Percentiles rank a stretch among this genome's conserved stretches.
Evolutionary conservation across 441 rosid genomes (phyloP).

Genomic region (Euphorbia schlechtendalii): DNA sequence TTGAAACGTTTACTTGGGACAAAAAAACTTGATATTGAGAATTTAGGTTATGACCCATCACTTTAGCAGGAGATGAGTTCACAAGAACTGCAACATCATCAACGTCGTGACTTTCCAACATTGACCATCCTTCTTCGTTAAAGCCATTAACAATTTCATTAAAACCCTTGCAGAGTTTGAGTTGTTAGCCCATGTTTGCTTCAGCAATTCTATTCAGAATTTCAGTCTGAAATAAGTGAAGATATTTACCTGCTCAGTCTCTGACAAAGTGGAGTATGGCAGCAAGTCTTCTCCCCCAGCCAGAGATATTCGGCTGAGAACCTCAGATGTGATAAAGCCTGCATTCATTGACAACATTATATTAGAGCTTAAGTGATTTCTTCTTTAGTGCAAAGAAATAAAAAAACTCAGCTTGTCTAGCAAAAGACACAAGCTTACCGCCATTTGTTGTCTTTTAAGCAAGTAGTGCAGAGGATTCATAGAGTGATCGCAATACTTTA

Average conservation of each 20-base stretch:
- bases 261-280: constrained; percentile 82
- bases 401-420: neutral
- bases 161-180: constrained; percentile 54
- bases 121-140: constrained; percentile 90
- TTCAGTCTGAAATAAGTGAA: too few species aligned
- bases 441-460: constrained; percentile 93
- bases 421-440: constrained; percentile 43
- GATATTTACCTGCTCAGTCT: constrained; percentile 74
- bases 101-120: constrained; percentile 76
- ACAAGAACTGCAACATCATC: constrained; percentile 93
- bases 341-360: constrained; percentile 9
- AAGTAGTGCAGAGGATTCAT: constrained; percentile 82
- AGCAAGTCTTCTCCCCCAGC: constrained; percentile 94
- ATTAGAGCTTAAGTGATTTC: constrained; percentile 9
- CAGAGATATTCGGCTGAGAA: constrained; percentile 72
- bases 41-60: too few species aligned
- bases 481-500: constrained; percentile 87
- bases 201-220: neutral
- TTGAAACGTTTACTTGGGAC: too few species aligned
- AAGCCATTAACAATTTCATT: constrained; percentile 94
- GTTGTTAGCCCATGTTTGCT: constrained; percentile 1
- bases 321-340: constrained; percentile 87
- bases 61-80: constrained; percentile 84
- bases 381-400: too few species aligned
- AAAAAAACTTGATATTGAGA: too few species aligned